These are phyloP conservation scores for Globisporangium mamillatum DNA, from an alignment of 352 stramenopile species.

Conservation along the genomic window DNA sequence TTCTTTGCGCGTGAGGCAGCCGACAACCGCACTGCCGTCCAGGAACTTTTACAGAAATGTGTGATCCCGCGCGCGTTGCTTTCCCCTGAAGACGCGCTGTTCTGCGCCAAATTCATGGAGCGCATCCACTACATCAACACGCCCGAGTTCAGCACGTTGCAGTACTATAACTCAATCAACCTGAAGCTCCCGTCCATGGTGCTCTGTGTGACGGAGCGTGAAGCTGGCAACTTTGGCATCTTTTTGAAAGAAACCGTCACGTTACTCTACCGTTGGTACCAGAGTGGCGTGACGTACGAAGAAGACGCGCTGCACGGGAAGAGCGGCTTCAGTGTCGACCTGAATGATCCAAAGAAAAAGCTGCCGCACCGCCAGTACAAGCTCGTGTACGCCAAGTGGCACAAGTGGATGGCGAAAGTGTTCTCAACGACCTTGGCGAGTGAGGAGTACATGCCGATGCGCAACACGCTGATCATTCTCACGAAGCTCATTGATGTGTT, in stretches of 20 bases:
- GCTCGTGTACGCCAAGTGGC: slow-evolving; percentile 68
- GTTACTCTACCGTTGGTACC: slow-evolving; percentile 74
- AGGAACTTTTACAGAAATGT: slow-evolving; percentile 77
- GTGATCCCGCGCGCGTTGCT: slow-evolving; percentile 75
- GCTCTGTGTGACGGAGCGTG: slow-evolving; percentile 78
- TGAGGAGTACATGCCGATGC: slow-evolving; percentile 82
- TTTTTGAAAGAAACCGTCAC: slow-evolving; percentile 80
- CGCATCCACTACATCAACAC: slow-evolving; percentile 71
- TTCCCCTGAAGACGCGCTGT: slow-evolving; percentile 82
- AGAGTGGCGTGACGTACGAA: slow-evolving; percentile 74
- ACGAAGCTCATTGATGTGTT: slow-evolving; percentile 89
- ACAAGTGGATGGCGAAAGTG: slow-evolving; percentile 63
- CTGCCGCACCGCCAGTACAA: slow-evolving; percentile 77
- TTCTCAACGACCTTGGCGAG: slow-evolving; percentile 60
- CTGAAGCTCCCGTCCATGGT: slow-evolving; percentile 77
- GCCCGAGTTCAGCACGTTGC: slow-evolving; percentile 67
- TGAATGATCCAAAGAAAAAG: slow-evolving; percentile 55
- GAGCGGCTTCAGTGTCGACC: slow-evolving; percentile 70
- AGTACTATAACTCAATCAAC: slow-evolving; percentile 82
- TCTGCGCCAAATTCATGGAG: slow-evolving; percentile 84
- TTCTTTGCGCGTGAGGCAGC: slow-evolving; percentile 53
- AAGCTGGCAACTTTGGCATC: slow-evolving; percentile 84
- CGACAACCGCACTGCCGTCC: slow-evolving; percentile 48
- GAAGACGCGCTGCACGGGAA: slow-evolving; percentile 72
- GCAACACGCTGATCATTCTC: slow-evolving; percentile 83